Conservation (phyloP, 331 rosid species). For the Pyracantha coccinea region DNA sequence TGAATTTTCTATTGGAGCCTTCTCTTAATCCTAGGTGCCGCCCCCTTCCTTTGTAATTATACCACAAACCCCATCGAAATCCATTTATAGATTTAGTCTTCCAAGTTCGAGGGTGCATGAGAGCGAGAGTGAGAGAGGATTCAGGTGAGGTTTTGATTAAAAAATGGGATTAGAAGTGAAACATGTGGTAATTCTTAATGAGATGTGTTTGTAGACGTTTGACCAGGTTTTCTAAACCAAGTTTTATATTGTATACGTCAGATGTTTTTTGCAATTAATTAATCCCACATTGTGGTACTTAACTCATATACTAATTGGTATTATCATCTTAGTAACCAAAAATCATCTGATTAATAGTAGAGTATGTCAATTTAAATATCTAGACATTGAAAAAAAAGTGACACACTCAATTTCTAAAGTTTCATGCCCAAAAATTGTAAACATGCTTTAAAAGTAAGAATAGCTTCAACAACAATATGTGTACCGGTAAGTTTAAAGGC, state of each 20-base stretch:
- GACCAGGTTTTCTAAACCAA: background rate
- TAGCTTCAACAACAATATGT: background rate
- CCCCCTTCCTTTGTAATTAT: slow-evolving; percentile 27
- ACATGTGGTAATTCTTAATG: too few relatives aligned
- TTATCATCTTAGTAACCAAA: background rate
- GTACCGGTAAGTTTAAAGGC: background rate
- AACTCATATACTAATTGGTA: background rate
- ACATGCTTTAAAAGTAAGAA: background rate
- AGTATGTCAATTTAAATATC: too few relatives aligned
- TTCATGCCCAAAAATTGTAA: background rate
- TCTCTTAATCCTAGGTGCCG: slow-evolving; percentile 66
- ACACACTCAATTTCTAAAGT: too few relatives aligned
- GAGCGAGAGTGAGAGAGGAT: background rate
- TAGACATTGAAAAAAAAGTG: too few relatives aligned
- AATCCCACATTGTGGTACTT: background rate
- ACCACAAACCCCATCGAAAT: slow-evolving; percentile 26
- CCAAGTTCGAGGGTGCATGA: slow-evolving; percentile 12
- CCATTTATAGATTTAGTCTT: slow-evolving; percentile 15
- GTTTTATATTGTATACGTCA: background rate
- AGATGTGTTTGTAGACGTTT: too few relatives aligned
- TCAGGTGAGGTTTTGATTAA: slow-evolving; percentile 3
- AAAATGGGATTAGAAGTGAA: background rate
- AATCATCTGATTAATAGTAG: too few relatives aligned
- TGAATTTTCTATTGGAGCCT: background rate
- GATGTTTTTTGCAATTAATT: slow-evolving; percentile 1